Conservation (phyloP, 345 rosid genomes). For the Erucastrum elatum region DNA sequence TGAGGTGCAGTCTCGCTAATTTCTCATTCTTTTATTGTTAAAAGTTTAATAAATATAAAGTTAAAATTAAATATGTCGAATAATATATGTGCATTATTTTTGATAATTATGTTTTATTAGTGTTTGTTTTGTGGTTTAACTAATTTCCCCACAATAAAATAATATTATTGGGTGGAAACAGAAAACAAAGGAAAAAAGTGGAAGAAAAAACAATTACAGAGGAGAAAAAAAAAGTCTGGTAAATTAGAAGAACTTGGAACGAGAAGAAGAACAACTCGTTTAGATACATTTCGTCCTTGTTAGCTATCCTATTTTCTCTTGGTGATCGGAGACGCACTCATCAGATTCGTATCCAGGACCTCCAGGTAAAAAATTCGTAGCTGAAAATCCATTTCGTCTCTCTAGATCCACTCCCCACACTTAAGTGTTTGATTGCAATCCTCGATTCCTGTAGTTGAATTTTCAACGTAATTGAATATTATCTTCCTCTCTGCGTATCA, state of each 20-base stretch:
- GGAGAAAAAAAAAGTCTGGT: neutral
- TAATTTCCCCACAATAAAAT: no score
- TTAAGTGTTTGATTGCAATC: neutral
- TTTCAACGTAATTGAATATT: neutral
- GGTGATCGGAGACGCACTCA: slow-evolving; percentile 25
- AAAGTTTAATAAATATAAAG: no score
- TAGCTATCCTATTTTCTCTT: no score
- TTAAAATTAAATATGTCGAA: no score
- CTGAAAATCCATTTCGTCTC: neutral
- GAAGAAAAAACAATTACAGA: neutral
- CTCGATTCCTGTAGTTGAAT: neutral
- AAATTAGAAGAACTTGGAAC: neutral
- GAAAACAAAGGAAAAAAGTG: neutral
- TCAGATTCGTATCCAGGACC: slow-evolving; percentile 29
- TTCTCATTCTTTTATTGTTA: no score
- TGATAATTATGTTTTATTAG: no score
- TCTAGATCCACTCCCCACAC: neutral
- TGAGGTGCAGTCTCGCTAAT: no score
- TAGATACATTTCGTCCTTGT: no score
- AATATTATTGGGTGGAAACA: no score
- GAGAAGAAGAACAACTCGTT: neutral
- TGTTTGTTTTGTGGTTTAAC: no score
- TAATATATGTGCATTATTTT: no score
- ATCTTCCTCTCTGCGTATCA: neutral
- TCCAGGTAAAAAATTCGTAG: slow-evolving; percentile 26